Evolutionary conservation across 768 basidiomycete genomes (phyloP), one percentile per base, ranked within the genome.

Genomic region (Suillus variegatus): DNA sequence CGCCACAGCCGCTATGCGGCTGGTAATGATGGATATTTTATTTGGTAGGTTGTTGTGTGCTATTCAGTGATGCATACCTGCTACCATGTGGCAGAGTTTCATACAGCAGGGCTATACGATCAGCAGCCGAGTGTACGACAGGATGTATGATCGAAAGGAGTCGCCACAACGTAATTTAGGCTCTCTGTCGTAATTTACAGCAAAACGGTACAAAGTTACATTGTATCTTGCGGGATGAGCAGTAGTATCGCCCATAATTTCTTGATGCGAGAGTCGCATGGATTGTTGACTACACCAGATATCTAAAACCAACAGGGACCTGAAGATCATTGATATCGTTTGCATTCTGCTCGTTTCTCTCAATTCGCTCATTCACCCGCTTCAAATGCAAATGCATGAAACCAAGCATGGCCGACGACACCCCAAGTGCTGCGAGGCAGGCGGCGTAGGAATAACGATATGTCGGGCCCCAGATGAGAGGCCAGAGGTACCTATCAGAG

Each of bases 391-490:
- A 66, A 60, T 82, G 75, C 72, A 86, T 83, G 20, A 75, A 60
- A 65, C 81, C 77, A 67, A 82, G 82, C 75, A 87, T 79, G 43
- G 82, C 68, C 28, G 86, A 84, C 2, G 81, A 75, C 35, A 82
- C 64, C 6, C 82, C 82, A 65, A 81, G 85, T 66, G 84, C 82
- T 58, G 85, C 78, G 43, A 89, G 86, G 76, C 88, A 90, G 65
- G 94, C 88, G 13, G 81, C 84, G 74, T 88, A 94, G 2, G 89
- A 90, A 51, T 84, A 79, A 18, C 76, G 75, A 73, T 93, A 93
- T 4, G 82, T 81, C 6, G 87, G 89, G 1, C 88, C 90, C 89
- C 89, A 92, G 4, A 72, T 68, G 44, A 73, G 74, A 9, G 88
- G 89, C 87, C 88, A 92, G 13, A 85, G 77, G 69, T 88, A 89